Base-by-base conservation (phyloP, 306 rosid species). In the Cicer chorassanicum region DNA sequence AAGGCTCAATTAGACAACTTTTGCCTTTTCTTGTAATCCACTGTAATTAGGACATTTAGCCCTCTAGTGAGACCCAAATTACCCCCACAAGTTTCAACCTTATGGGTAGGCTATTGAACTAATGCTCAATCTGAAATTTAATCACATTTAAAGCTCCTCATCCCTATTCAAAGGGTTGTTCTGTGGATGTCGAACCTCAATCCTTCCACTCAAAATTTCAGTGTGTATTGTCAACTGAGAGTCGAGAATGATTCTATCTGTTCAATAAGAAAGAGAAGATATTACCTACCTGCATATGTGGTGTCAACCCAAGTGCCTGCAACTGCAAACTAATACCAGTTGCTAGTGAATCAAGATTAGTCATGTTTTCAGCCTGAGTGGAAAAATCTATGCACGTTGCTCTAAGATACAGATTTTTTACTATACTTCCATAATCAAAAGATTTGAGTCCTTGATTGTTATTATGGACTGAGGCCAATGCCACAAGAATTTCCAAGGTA, bases 311-410 rank as follows among this genome's bases (percentile, higher is more conserved):
- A 11, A 84, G 72, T 5, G 84, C 85, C 13, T 0, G 19, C 57
- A 88, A 62, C 80, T 86, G 91, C 75, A 71, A 78, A 6, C 43
- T 61, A 49, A 86, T 66, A 66, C 66, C 51, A 62, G 78, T 51
- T 19, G 76, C 87, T 4, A 80, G 62, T 10, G 88, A 59, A 18
- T 64, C 46, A 6, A 53, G 29, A 68, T 46, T 18, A 18, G 51
- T 9, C 2, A 29, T 15, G 43, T 43, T 39, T 41, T 34, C 72
- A 41, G 9, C 54, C 42, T 9, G 5, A 15, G n/a, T 13, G 8
- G 4, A 12, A 1, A 6, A 3, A 11, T 51, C 72, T 67, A 59
- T 82, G 63, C 7, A 55, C 38, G 84, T 42, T 6, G 73, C 75
- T 66, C 70, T 78, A 2, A 9, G 10, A 34, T 57, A 24, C 41